A percentile compares a stretch with the other conserved stretches of the same genome.
Evolutionary conservation across 1,139 yeast species (phyloP).

Genomic region (Suhomyces maxii): DNA sequence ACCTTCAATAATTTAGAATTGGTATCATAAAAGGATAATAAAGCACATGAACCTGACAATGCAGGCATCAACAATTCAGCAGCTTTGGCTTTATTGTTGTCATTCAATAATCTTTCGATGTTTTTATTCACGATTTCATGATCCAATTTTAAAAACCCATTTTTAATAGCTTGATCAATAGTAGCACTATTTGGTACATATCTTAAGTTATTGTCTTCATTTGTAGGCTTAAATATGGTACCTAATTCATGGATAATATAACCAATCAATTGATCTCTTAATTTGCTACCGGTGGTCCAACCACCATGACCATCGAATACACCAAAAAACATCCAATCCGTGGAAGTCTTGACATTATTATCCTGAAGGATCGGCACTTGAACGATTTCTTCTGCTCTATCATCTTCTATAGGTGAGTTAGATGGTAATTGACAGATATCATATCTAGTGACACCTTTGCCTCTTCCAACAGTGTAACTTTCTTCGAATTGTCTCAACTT

Average conservation of each 20-base stretch:
- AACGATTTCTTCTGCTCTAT: conserved; percentile 80
- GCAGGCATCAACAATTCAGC: conserved; percentile 88
- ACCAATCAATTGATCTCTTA: conserved; percentile 75
- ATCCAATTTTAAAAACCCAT: conserved; percentile 81
- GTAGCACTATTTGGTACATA: conserved; percentile 63
- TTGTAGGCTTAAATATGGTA: conserved; percentile 58
- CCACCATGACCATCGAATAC: conserved; percentile 98
- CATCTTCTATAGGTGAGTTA: conserved; percentile 94
- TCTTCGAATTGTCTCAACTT: conserved; percentile 76
- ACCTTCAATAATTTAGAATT: conserved; percentile 70
- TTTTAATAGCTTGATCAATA: conserved; percentile 76
- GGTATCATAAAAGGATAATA: conserved; percentile 84
- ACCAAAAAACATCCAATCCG: conserved; percentile 96
- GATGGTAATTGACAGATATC: conserved; percentile 90
- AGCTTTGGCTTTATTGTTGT: conserved; percentile 59
- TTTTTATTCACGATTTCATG: conserved; percentile 81
- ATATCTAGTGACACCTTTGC: conserved; percentile 89
- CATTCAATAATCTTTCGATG: conserved; percentile 64
- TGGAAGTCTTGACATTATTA: conserved; percentile 51
- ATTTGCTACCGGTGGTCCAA: conserved; percentile 84
- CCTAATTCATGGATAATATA: conserved; percentile 79
- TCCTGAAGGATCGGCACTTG: conserved; percentile 71
- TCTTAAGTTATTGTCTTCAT: conserved; percentile 47
- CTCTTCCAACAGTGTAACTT: conserved; percentile 75
- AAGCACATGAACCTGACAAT: conserved; percentile 91